Conservation (phyloP, 441 rosid genomes). For the Theobroma grandiflorum region DNA sequence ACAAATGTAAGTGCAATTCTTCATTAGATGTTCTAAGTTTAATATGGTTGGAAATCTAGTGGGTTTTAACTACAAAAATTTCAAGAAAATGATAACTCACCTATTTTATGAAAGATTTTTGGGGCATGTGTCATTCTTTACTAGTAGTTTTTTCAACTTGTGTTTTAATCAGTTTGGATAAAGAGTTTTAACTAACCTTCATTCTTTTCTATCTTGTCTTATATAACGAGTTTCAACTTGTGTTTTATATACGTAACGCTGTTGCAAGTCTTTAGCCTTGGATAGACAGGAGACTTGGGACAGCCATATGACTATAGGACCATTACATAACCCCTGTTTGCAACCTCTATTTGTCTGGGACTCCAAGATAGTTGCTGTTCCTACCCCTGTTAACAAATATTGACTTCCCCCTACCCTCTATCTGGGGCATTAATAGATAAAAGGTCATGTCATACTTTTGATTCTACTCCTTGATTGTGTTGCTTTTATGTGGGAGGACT, state of each 20-base stretch:
- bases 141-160: background rate
- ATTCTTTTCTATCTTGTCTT: background rate
- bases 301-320: too few species aligned
- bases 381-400: too few species aligned
- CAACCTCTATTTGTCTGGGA: too few species aligned
- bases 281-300: too few species aligned
- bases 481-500: background rate
- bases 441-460: background rate
- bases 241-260: too few species aligned
- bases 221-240: too few species aligned
- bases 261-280: too few species aligned
- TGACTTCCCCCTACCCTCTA: too few species aligned
- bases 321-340: too few species aligned
- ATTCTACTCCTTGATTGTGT: background rate
- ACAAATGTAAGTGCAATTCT: slow-evolving; percentile 19
- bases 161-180: background rate
- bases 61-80: background rate
- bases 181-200: background rate
- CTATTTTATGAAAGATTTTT: background rate
- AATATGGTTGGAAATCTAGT: background rate
- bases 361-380: too few species aligned
- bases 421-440: background rate
- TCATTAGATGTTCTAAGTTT: background rate
- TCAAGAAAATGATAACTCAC: background rate
- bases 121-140: background rate